Conservation (phyloP, 345 rosid species). For the Clausena lansium region DNA sequence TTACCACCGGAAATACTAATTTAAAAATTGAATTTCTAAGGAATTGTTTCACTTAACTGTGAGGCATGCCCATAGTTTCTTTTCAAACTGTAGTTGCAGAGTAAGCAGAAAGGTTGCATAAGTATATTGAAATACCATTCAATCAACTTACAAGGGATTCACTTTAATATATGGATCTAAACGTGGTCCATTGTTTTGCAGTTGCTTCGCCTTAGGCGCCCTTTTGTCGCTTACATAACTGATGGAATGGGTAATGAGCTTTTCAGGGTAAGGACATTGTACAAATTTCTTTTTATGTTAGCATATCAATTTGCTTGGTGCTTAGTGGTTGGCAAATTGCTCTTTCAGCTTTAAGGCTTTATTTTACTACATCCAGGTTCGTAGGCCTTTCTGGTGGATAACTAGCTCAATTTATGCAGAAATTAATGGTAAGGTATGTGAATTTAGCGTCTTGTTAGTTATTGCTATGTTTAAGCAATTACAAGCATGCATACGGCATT, state of each 20-base stretch:
- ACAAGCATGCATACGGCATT: not conserved
- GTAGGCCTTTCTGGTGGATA: slow-evolving; percentile 96
- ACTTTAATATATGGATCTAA: not conserved
- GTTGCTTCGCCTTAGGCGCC: slow-evolving; percentile 86
- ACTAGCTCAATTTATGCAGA: slow-evolving; percentile 94
- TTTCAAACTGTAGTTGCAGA: not conserved
- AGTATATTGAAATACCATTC: not conserved
- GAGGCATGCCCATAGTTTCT: not conserved
- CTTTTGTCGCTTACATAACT: slow-evolving; percentile 76
- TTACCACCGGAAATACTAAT: not conserved
- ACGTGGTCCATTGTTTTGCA: slow-evolving; percentile 24
- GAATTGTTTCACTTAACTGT: not conserved
- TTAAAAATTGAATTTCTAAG: not conserved
- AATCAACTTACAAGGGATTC: not conserved
- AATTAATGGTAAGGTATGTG: slow-evolving; percentile 75
- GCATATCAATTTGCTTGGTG: not conserved
- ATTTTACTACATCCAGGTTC: slow-evolving; percentile 54
- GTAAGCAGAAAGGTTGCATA: not conserved
- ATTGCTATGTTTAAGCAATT: not conserved
- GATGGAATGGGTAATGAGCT: slow-evolving; percentile 75
- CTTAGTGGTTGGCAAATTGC: slow-evolving; percentile 16
- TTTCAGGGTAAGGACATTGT: slow-evolving; percentile 59
- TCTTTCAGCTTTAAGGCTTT: slow-evolving; percentile 27
- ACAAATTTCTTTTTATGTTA: slow-evolving; percentile 10
- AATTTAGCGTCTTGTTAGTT: slow-evolving; percentile 8